These are phyloP conservation scores for Isoetes taiwanensis DNA, from an alignment of 75 land plant genomes.

Conservation along the genomic window DNA sequence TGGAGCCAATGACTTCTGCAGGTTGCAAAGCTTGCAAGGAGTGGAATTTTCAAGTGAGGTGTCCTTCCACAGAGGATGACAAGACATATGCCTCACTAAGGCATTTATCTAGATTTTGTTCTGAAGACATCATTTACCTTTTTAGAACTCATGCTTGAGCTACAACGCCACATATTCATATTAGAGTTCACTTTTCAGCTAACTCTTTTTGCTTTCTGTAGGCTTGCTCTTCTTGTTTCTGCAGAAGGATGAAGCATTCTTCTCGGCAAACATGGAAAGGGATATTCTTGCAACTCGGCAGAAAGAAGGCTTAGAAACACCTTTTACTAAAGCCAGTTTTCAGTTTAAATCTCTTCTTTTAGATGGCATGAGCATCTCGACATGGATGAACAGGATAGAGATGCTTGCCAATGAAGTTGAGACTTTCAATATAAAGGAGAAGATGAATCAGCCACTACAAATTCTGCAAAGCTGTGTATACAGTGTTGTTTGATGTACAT, in stretches of 20 bases:
- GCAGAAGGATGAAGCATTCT: conserved; percentile 60
- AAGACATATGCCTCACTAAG: conserved; percentile 47
- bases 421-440: conserved; percentile 37
- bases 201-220: conserved; percentile 9
- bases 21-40: conserved; percentile 29
- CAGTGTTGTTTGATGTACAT: conserved; percentile 36
- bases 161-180: too few relatives aligned
- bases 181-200: background rate
- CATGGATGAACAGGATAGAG: conserved; percentile 47
- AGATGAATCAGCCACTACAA: conserved; percentile 30
- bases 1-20: conserved; percentile 8
- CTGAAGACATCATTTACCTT: too few relatives aligned
- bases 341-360: conserved; percentile 33
- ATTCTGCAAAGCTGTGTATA: conserved; percentile 39
- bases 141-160: too few relatives aligned
- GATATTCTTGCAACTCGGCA: conserved; percentile 30
- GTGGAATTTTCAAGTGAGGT: conserved; percentile 39
- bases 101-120: conserved; percentile 1
- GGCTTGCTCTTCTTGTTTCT: conserved; percentile 46
- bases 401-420: conserved; percentile 38
- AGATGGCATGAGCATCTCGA: conserved; percentile 36
- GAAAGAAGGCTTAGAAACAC: conserved; percentile 23
- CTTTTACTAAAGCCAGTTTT: background rate
- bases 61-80: conserved; percentile 22
- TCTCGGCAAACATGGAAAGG: conserved; percentile 35